These are phyloP conservation scores for Saturnispora bothae DNA, from an alignment of 805 yeast species.

Conservation along the genomic window DNA sequence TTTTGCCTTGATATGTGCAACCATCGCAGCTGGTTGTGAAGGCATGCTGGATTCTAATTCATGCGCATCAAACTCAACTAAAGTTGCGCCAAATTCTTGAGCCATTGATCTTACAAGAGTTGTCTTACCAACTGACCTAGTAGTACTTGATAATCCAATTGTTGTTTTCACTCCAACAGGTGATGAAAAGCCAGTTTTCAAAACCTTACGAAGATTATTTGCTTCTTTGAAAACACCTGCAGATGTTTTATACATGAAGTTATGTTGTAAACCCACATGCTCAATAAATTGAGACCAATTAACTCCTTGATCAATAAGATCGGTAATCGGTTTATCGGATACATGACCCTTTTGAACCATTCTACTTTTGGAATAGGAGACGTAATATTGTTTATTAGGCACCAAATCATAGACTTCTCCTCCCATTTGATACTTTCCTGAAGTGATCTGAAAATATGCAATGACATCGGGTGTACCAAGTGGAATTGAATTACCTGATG, in stretches of 20 bases:
- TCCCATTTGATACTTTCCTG: conserved; percentile 29
- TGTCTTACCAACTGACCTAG: conserved; percentile 72
- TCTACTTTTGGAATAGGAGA: conserved; percentile 60
- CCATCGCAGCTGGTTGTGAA: conserved; percentile 49
- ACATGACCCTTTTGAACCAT: conserved; percentile 61
- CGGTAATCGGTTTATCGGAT: conserved; percentile 16
- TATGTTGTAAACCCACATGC: not conserved
- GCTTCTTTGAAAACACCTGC: conserved; percentile 36
- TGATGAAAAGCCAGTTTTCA: conserved; percentile 38
- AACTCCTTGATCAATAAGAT: conserved; percentile 19
- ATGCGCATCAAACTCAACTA: conserved; percentile 59
- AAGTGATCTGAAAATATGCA: conserved; percentile 77
- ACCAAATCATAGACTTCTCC: conserved; percentile 17
- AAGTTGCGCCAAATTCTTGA: conserved; percentile 50
- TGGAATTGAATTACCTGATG: conserved; percentile 33
- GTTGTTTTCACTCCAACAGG: conserved; percentile 44
- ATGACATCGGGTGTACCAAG: conserved; percentile 56
- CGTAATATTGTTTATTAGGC: conserved; percentile 34
- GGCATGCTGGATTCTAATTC: conserved; percentile 59
- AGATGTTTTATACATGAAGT: not conserved
- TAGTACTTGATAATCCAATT: conserved; percentile 54
- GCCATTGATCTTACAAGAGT: conserved; percentile 48
- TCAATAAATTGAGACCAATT: not conserved
- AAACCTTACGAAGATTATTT: conserved; percentile 39
- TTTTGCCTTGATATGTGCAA: conserved; percentile 69